A percentile compares a stretch with the other conserved stretches of the same genome.
Evolutionary conservation across 2,329 filamentous ascomycete species (phyloP).

Genomic region (Graphiopsis chlorocephala): DNA sequence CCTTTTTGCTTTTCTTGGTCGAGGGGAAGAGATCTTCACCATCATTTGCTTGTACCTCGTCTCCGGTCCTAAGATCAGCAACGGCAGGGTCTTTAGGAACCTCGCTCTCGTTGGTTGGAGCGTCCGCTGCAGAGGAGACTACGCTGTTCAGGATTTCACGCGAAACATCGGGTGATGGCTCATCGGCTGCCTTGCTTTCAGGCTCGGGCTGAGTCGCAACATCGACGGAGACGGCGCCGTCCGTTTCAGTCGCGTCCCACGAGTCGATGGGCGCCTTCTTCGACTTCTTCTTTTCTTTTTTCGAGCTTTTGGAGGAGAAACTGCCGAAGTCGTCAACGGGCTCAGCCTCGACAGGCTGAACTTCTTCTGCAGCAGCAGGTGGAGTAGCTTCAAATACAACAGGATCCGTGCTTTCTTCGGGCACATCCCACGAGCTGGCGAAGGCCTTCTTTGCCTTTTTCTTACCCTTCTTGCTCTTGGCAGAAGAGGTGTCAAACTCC

Average conservation of each 20-base stretch:
- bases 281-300: conserved; percentile 45
- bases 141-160: not conserved
- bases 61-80: not conserved
- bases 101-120: not conserved
- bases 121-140: not conserved
- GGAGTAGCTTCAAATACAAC: not conserved
- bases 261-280: conserved; percentile 17
- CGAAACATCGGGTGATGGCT: not conserved
- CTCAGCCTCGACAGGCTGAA: not conserved
- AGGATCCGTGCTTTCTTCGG: not conserved
- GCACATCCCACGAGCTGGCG: not conserved
- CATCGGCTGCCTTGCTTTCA: not conserved
- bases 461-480: conserved; percentile 43
- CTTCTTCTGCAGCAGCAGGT: not conserved
- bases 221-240: not conserved
- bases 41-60: conserved; percentile 5
- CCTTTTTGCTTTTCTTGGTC: conserved; percentile 40
- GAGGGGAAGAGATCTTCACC: conserved; percentile 24
- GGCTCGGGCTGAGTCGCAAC: not conserved
- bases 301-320: conserved; percentile 29
- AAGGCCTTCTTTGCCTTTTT: conserved; percentile 35
- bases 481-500: conserved; percentile 17
- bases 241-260: not conserved
- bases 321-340: conserved; percentile 17
- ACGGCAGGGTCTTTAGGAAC: not conserved